phyloP scores from a whole-genome alignment of 768 basidiomycete species.

The Tylopilus felleus region DNA sequence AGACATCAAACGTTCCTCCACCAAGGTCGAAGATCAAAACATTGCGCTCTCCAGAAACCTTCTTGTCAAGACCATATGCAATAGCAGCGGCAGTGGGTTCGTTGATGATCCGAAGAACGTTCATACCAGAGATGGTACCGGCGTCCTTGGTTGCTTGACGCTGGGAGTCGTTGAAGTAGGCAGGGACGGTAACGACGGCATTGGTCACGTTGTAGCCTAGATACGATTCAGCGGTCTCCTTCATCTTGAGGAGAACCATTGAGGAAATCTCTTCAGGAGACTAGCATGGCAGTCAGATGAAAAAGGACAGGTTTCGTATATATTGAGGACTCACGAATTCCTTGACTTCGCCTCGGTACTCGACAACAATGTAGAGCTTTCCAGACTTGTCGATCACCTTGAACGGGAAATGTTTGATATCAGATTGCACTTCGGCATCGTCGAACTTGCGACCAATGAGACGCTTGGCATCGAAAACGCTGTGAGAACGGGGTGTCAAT shows the following conservation, averaged over 20 bases:
- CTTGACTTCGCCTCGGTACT: constrained; percentile 92
- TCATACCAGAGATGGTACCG: constrained; percentile 89
- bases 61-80: constrained; percentile 97
- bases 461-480: constrained; percentile 98
- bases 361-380: constrained; percentile 85
- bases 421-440: constrained; percentile 79
- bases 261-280: constrained; percentile 98
- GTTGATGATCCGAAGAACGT: constrained; percentile 98
- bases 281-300: constrained; percentile 38
- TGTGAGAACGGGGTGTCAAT: constrained; percentile 28
- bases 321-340: constrained; percentile 65
- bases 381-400: constrained; percentile 79
- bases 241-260: constrained; percentile 98
- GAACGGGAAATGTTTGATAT: constrained; percentile 94
- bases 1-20: constrained; percentile 98
- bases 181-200: constrained; percentile 95
- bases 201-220: constrained; percentile 79
- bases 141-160: constrained; percentile 99
- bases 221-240: constrained; percentile 97
- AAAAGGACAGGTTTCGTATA: constrained; percentile 6
- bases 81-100: constrained; percentile 98
- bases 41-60: constrained; percentile 85
- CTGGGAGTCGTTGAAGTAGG: constrained; percentile 99
- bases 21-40: constrained; percentile 98
- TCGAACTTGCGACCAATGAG: constrained; percentile 92